A percentile compares a stretch with the other conserved stretches of the same genome.
phyloP scores from a whole-genome alignment of 441 rosid species.

The Macaranga tanarius region DNA sequence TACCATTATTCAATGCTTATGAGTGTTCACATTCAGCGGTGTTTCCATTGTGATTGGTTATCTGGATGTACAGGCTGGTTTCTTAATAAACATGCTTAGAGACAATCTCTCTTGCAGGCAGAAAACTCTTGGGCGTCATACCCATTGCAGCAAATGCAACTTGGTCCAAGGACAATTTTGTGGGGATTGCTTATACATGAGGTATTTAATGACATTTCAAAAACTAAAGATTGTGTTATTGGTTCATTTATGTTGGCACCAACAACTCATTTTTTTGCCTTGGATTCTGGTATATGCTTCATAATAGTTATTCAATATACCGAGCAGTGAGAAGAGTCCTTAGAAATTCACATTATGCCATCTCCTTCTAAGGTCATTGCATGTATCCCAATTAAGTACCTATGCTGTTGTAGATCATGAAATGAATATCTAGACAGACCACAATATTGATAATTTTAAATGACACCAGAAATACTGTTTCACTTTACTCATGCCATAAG shows the following conservation, averaged over 20 bases:
- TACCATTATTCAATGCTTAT: neutral
- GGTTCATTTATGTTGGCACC: neutral
- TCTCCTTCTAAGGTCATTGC: no score
- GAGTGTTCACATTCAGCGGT: neutral
- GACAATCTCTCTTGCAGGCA: slow-evolving; percentile 47
- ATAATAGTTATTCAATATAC: neutral
- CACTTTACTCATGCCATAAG: neutral
- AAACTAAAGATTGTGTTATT: neutral
- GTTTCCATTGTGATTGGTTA: neutral
- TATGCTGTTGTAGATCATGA: no score
- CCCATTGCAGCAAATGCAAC: slow-evolving; percentile 57
- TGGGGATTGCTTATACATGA: slow-evolving; percentile 83
- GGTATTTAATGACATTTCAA: slow-evolving; percentile 35
- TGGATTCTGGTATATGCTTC: neutral
- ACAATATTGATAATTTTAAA: neutral
- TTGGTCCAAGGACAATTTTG: slow-evolving; percentile 85
- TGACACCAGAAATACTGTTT: neutral
- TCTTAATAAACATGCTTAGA: slow-evolving; percentile 7
- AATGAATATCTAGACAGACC: no score
- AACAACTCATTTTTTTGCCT: neutral
- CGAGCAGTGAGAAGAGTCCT: neutral
- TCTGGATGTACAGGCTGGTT: neutral
- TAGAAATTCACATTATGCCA: neutral
- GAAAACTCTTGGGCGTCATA: slow-evolving; percentile 74
- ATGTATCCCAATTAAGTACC: no score